Evolutionary conservation across 73 alveolate species (phyloP).

Genomic region (Stentor coeruleus): DNA sequence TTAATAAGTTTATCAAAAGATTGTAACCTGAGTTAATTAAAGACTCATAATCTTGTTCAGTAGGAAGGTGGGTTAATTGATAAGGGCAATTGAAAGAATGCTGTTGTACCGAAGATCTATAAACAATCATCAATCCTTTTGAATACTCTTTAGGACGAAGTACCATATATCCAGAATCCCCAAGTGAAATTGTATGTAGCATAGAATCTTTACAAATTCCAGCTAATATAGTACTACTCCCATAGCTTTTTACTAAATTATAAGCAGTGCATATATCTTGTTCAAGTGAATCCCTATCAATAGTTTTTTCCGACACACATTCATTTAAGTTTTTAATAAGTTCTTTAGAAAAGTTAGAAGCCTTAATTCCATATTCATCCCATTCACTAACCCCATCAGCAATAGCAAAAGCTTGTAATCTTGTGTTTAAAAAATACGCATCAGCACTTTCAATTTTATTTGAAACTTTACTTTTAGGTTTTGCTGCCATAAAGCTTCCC

Average conservation of each 20-base stretch:
- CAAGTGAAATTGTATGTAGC: conserved; percentile 39
- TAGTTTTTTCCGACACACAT: no score
- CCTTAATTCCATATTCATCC: not conserved
- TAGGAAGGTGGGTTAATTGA: conserved; percentile 49
- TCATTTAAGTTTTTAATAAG: not conserved
- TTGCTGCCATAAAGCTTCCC: not conserved
- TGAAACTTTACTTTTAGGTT: not conserved
- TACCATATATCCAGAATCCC: conserved; percentile 48
- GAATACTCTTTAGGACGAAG: conserved; percentile 35
- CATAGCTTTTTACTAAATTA: conserved; percentile 26
- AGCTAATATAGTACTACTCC: conserved; percentile 48
- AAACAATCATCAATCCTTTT: not conserved
- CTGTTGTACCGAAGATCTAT: conserved; percentile 48
- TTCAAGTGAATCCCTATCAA: not conserved
- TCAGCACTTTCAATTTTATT: conserved; percentile 2
- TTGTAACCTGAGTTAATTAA: conserved; percentile 25
- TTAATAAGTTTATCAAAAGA: conserved; percentile 19
- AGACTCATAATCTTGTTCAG: conserved; percentile 1
- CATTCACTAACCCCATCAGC: conserved; percentile 25
- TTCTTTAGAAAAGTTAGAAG: not conserved
- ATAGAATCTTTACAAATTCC: conserved; percentile 29
- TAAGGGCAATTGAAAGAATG: conserved; percentile 56
- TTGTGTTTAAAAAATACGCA: not conserved
- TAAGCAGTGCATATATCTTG: conserved; percentile 17
- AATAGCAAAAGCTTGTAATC: not conserved